These are phyloP conservation scores for Hypomontagnella submonticulosa DNA, from an alignment of 495 filamentous ascomycete genomes.

Conservation along the genomic window DNA sequence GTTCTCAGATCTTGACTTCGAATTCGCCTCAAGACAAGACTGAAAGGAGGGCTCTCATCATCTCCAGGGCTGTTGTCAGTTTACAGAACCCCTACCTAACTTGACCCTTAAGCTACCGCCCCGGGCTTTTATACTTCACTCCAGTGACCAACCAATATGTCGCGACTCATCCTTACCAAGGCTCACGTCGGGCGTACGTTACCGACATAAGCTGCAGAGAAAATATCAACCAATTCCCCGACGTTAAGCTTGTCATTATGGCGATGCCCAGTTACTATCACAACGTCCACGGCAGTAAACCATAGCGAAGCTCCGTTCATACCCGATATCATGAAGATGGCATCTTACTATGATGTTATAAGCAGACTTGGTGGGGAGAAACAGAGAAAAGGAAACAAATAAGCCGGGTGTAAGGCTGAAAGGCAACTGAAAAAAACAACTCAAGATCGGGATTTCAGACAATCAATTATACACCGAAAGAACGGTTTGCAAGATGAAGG, in stretches of 20 bases:
- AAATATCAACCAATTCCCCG: slow-evolving; percentile 9
- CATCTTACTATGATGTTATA: slow-evolving; percentile 7
- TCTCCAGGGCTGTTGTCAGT: slow-evolving; percentile 1
- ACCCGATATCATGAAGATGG: slow-evolving; percentile 17
- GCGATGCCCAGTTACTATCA: slow-evolving; percentile 19
- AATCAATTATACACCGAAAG: slow-evolving; percentile 12
- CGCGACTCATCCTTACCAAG: slow-evolving; percentile 7
- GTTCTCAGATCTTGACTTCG: slow-evolving; percentile 11
- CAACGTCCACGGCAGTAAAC: slow-evolving; percentile 7
- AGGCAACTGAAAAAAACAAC: slow-evolving; percentile 1
- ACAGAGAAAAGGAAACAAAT: slow-evolving; percentile 7
- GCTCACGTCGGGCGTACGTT: slow-evolving; percentile 11
- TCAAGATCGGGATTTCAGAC: slow-evolving; percentile 1
- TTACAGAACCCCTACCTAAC: slow-evolving; percentile 6
- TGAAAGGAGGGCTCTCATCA: not conserved
- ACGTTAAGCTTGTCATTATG: not conserved
- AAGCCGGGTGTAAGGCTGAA: slow-evolving; percentile 11
- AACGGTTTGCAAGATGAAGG: slow-evolving; percentile 22
- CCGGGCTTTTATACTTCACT: slow-evolving; percentile 2
- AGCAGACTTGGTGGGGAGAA: not conserved
- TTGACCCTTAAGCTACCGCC: not conserved
- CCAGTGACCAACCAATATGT: slow-evolving; percentile 12
- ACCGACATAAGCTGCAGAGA: slow-evolving; percentile 5
- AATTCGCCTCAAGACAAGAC: slow-evolving; percentile 17
- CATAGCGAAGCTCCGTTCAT: slow-evolving; percentile 21